Conservation (phyloP, 2,329 filamentous ascomycete genomes). For the Fusarium solani-melongenae region DNA sequence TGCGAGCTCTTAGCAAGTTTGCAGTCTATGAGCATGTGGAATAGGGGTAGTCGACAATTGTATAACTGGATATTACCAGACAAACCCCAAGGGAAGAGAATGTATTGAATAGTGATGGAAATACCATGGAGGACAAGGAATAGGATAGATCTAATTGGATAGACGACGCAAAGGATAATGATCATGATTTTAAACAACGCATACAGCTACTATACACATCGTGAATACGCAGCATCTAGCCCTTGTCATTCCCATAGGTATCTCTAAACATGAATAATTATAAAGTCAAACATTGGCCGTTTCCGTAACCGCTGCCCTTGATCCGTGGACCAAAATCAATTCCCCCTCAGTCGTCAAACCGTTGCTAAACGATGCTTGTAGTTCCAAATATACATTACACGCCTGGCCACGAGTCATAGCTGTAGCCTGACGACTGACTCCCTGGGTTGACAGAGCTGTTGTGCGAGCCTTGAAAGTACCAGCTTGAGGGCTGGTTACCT, state of each 20-base stretch:
- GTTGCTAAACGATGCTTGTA: neutral
- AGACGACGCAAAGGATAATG: conserved; percentile 6
- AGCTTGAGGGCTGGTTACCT: conserved; percentile 31
- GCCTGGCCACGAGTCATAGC: conserved; percentile 38
- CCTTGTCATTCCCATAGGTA: conserved; percentile 3
- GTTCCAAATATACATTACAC: neutral
- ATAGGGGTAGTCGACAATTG: neutral
- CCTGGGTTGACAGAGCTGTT: conserved; percentile 28
- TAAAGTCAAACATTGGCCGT: neutral
- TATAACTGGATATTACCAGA: neutral
- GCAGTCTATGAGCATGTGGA: conserved; percentile 51
- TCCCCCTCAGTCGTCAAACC: neutral
- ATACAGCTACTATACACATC: neutral
- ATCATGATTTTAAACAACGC: neutral
- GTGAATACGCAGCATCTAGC: neutral
- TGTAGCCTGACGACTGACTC: conserved; percentile 41
- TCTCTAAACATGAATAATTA: conserved; percentile 14
- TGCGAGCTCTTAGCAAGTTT: conserved; percentile 69
- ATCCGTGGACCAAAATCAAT: conserved; percentile 2
- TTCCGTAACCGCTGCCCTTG: neutral
- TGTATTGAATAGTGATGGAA: conserved; percentile 5
- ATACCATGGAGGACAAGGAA: conserved; percentile 17
- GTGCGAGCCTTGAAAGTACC: conserved; percentile 44
- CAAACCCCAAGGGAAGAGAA: neutral
- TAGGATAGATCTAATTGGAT: conserved; percentile 4